Evolutionary conservation across 208 protist genomes (phyloP), one percentile per base, ranked within the genome.

Genomic region (Trypanosoma cruzi): DNA sequence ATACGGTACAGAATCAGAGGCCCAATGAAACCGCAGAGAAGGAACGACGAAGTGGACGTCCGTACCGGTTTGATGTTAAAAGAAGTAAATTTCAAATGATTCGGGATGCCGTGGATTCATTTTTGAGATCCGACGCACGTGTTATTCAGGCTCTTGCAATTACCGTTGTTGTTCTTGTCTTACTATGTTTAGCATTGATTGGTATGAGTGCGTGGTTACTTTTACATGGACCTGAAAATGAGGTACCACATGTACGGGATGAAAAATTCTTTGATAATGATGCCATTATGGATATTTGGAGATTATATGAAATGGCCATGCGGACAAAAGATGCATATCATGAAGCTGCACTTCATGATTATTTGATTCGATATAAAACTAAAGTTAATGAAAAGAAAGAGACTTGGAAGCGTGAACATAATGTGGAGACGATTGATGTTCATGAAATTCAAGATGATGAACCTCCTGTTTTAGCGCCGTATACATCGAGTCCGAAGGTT

Each of bases 241-340:
- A 7, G 18, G 13, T 14, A 13, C 13, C 8, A 1, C 7, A 14
- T 16, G 40, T 20, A 14, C 1, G 13, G 40, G 10, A 5, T 0
- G 2, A 56, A 11, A 58, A 59, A n/a, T 14, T 46, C 3, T 14
- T 64, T 13, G 66, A 72, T 31, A 11, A 46, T 42, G 18, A 72
- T 34, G 57, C 54, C 32, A 36, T 60, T 31, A 42, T 62, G n/a
- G 59, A 66, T 22, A 6, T 66, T 7, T 66, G 68, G 56, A 20
- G 40, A 4, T 31, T 73, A 20, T 66, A 61, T 26, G 49, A 64
- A 2, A 24, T 36, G 4, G 50, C 48, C 1, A 20, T 22, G 16
- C 6, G 22, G n/a, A 52, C 68, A 26, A 36, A 52, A 14, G 48
- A 59, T 11, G 68, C 29, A 7, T 56, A 58, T 37, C 55, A 66